A percentile compares a stretch with the other conserved stretches of the same genome.
Evolutionary conservation across 116 monocot genomes (phyloP).

Genomic region (Dioscorea cayenensis): DNA sequence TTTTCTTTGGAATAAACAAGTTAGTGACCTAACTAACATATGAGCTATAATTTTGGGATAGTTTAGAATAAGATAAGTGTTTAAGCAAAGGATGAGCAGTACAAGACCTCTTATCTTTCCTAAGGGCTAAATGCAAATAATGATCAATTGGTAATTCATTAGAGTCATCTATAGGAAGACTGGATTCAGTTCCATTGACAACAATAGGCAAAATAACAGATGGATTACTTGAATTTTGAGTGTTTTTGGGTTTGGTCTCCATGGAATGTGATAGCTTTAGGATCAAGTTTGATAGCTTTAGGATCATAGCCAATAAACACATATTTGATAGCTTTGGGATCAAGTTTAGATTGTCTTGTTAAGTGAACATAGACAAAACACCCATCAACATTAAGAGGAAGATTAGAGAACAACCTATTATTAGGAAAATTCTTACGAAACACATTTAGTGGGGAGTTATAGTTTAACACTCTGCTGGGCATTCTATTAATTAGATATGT

Average conservation of each 20-base stretch:
- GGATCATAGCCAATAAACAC: background rate
- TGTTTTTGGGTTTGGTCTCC: too few relatives aligned
- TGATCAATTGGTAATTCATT: too few relatives aligned
- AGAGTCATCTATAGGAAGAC: background rate
- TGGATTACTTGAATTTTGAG: background rate
- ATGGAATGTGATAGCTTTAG: too few relatives aligned
- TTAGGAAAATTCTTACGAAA: background rate
- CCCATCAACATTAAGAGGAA: background rate
- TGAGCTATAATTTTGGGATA: background rate
- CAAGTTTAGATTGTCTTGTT: background rate
- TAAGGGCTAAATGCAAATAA: background rate
- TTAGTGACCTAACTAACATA: background rate
- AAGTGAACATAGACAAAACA: background rate
- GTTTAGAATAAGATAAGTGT: background rate
- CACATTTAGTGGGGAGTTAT: background rate
- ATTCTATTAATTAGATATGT: background rate
- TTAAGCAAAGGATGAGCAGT: background rate
- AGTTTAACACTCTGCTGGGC: background rate
- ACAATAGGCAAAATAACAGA: background rate
- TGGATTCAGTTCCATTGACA: background rate
- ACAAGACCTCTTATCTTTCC: background rate
- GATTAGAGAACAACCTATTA: background rate
- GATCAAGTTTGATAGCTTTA: too few relatives aligned
- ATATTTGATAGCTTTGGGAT: background rate
- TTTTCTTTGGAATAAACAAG: background rate